Base-by-base conservation (phyloP, 2,329 filamentous ascomycete species). In the Cercospora canescens region DNA sequence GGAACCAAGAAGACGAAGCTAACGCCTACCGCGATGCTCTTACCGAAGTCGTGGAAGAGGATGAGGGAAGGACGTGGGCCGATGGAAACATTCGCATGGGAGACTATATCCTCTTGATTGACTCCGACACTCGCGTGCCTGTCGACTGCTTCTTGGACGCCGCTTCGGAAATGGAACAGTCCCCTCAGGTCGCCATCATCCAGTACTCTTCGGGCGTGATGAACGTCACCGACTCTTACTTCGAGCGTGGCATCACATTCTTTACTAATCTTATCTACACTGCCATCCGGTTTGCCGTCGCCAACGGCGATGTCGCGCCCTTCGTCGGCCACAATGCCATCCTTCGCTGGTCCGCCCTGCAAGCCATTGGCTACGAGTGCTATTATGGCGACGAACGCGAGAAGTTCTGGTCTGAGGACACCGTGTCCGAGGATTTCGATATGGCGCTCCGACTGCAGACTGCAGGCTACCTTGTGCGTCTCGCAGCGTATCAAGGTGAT, bases 51-150 rank as follows among this genome's bases (percentile, higher is more conserved):
- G 83, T 94, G 39, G 85, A 88, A 55, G 87, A 79, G 52, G 76
- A 89, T 57, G 84, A 91, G 64, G 88, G 88, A 18, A 87, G 89
- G 30, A 90, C 90, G 30, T 91, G 90, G 90, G 92, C 92, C 18
- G 91, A 93, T 75, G 93, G 92, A 68, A 93, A 95, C 78, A 90
- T 96, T 71, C 91, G 92, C 60, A 83, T 96, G 24, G 93, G 93
- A 63, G 92, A 96, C 79, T 94, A 93, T 78, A 92, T 94, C 66
- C 81, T 91, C 34, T 81, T 94, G 66, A 91, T 93, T 74, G 90
- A 93, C 80, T 93, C 90, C 1, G 91, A 93, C 77, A 93, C 91
- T 32, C 90, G 90, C 78, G 90, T 93, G 2, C 91, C 91, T 1
- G 81, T 84, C 41, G 91, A 94, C 77, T 94, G 91, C 74, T 83